These are phyloP conservation scores for Saposhnikovia divaricata DNA, from an alignment of 129 eudicot species.

Conservation along the genomic window DNA sequence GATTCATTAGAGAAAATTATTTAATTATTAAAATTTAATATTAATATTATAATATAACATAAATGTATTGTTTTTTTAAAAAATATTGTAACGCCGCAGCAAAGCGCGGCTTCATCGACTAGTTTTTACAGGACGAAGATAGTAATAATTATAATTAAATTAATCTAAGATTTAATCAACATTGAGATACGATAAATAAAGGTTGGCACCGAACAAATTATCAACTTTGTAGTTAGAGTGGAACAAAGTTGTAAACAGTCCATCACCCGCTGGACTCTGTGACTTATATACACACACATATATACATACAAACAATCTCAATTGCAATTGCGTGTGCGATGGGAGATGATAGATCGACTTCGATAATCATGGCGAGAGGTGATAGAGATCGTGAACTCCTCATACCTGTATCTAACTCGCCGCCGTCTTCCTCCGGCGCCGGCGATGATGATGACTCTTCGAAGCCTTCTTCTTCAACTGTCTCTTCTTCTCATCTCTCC, in stretches of 20 bases:
- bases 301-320: too few species aligned
- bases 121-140: too few species aligned
- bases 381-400: slow-evolving; percentile 90
- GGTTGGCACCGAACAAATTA: too few species aligned
- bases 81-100: too few species aligned
- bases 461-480: slow-evolving; percentile 47
- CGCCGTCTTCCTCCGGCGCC: slow-evolving; percentile 29
- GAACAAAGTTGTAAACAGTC: neutral
- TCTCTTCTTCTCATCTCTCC: slow-evolving; percentile 53
- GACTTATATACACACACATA: neutral
- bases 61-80: too few species aligned
- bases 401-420: slow-evolving; percentile 60
- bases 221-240: neutral
- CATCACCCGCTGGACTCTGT: neutral
- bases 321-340: slow-evolving; percentile 12
- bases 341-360: slow-evolving; percentile 62
- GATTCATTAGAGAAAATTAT: too few species aligned
- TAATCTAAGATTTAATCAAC: too few species aligned
- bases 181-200: too few species aligned
- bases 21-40: too few species aligned
- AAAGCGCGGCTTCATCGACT: too few species aligned
- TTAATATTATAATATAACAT: too few species aligned
- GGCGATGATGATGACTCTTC: slow-evolving; percentile 33
- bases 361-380: slow-evolving; percentile 32
- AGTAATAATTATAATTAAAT: too few species aligned